A percentile compares a stretch with the other conserved stretches of the same genome.
phyloP scores from a whole-genome alignment of 2,329 filamentous ascomycete species.

The Zasmidium citrigriseum region DNA sequence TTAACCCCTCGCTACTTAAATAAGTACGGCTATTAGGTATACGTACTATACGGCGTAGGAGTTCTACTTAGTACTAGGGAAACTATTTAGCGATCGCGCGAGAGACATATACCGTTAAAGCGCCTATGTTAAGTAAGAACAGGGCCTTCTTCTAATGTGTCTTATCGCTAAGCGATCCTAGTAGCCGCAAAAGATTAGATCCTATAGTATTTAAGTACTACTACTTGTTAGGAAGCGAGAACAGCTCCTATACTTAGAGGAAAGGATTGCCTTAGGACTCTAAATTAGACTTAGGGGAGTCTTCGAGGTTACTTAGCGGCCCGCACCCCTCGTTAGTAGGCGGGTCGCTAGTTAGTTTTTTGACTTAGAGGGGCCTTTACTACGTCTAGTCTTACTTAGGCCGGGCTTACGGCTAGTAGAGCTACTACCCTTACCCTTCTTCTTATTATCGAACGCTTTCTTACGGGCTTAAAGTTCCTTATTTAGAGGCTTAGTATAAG shows the following conservation, averaged over 20 bases:
- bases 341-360: background rate
- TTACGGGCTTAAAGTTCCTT: too few relatives aligned
- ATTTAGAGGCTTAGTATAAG: too few relatives aligned
- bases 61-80: background rate
- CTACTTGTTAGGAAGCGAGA: background rate
- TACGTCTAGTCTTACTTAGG: too few relatives aligned
- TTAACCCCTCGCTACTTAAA: background rate
- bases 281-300: background rate
- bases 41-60: background rate
- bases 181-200: too few relatives aligned
- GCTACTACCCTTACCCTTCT: background rate
- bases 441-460: background rate
- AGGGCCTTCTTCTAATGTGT: too few relatives aligned
- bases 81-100: too few relatives aligned
- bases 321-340: background rate
- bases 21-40: background rate
- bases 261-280: background rate
- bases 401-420: too few relatives aligned
- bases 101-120: too few relatives aligned
- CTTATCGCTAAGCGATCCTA: too few relatives aligned
- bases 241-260: background rate
- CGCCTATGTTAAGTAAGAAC: too few relatives aligned
- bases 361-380: background rate
- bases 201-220: background rate
- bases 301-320: background rate